phyloP scores from a whole-genome alignment of 495 filamentous ascomycete species.

The Margaritispora aquatica region DNA sequence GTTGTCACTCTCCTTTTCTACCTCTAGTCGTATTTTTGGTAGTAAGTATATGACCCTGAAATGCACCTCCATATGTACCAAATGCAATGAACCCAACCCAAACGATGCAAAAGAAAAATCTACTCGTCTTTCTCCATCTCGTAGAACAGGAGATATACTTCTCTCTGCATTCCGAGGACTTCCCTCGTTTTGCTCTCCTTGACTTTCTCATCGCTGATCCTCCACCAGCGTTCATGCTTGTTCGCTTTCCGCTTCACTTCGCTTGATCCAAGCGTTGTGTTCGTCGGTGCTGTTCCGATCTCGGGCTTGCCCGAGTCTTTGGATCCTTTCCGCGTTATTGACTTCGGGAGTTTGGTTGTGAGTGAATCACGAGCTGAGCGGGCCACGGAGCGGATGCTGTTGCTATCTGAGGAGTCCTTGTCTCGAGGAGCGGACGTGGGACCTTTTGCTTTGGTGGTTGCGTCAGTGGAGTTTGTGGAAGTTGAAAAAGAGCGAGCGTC shows the following conservation, averaged over 20 bases:
- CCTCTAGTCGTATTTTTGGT: too few relatives aligned
- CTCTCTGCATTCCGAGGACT: conserved; percentile 86
- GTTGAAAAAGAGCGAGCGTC: neutral
- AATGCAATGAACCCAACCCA: too few relatives aligned
- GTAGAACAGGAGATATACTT: conserved; percentile 96
- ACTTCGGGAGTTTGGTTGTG: conserved; percentile 28
- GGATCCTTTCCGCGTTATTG: conserved; percentile 11
- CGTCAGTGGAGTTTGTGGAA: neutral
- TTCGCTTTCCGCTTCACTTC: conserved; percentile 35
- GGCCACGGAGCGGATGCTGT: conserved; percentile 36
- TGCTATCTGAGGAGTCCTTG: conserved; percentile 24
- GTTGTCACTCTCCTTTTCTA: too few relatives aligned
- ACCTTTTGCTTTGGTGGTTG: conserved; percentile 5
- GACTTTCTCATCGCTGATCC: conserved; percentile 95
- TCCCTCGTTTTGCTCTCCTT: conserved; percentile 90
- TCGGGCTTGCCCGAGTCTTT: neutral
- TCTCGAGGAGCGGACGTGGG: conserved; percentile 20
- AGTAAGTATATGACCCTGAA: too few relatives aligned
- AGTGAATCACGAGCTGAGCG: conserved; percentile 36
- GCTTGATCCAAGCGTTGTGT: neutral
- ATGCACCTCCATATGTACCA: too few relatives aligned
- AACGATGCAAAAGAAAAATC: too few relatives aligned
- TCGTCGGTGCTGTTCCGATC: neutral
- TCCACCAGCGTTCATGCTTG: conserved; percentile 83
- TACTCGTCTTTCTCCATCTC: conserved; percentile 49